A percentile compares a stretch with the other conserved stretches of the same genome.
Evolutionary conservation across 805 yeast genomes (phyloP).

Genomic region (Hanseniaspora lachancei): DNA sequence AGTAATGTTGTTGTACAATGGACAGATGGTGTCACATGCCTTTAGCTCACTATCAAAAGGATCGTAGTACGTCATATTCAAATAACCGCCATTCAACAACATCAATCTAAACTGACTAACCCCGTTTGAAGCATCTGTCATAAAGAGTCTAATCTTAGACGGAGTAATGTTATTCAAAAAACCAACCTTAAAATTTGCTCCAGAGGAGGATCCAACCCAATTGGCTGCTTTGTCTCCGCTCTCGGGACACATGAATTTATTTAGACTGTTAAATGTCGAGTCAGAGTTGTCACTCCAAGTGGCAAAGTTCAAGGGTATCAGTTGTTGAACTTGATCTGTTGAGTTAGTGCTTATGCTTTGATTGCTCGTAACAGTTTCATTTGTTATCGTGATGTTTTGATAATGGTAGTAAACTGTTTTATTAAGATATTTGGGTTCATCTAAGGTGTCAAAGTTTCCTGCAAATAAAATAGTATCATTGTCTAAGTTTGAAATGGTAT

Average conservation of each 20-base stretch:
- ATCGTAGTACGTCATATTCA: constrained; percentile 80
- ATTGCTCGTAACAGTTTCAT: constrained; percentile 21
- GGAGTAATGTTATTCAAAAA: constrained; percentile 50
- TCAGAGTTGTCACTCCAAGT: constrained; percentile 33
- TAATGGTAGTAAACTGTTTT: constrained; percentile 14
- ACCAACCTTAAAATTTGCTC: constrained; percentile 55
- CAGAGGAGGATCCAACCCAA: constrained; percentile 43
- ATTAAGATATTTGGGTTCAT: constrained; percentile 33
- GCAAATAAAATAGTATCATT: constrained; percentile 55
- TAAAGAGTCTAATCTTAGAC: constrained; percentile 58
- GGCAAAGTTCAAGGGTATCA: constrained; percentile 47
- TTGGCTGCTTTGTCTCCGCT: constrained; percentile 22
- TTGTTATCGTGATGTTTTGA: constrained; percentile 18
- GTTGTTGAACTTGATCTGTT: constrained; percentile 42
- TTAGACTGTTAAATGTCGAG: constrained; percentile 26
- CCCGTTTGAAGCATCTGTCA: constrained; percentile 36
- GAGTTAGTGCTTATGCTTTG: constrained; percentile 17
- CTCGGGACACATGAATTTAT: constrained; percentile 46
- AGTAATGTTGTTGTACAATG: constrained; percentile 37
- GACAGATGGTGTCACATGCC: constrained; percentile 84
- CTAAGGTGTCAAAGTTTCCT: constrained; percentile 58
- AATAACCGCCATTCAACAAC: constrained; percentile 70
- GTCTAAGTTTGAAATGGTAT: constrained; percentile 45
- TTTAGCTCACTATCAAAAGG: constrained; percentile 46
- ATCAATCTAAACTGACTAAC: constrained; percentile 56